A percentile compares a stretch with the other conserved stretches of the same genome.
Evolutionary conservation across 768 basidiomycete species (phyloP).

Genomic region (Fistulinella prunicolor): DNA sequence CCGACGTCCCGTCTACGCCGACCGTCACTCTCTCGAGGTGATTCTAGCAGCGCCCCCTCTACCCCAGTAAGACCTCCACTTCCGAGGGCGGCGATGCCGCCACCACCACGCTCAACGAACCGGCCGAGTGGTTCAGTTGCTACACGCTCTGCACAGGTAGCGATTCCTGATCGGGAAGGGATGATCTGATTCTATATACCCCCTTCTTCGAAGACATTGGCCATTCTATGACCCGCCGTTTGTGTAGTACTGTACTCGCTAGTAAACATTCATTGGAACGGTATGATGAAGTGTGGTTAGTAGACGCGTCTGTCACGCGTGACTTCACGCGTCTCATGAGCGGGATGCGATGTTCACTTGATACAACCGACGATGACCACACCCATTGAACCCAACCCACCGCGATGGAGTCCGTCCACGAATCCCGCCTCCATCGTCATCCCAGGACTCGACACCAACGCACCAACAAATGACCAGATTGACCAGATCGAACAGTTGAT

Average conservation of each 20-base stretch:
- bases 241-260: background rate
- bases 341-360: background rate
- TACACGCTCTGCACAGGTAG: constrained; percentile 47
- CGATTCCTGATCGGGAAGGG: constrained; percentile 55
- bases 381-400: constrained; percentile 57
- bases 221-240: too few species aligned
- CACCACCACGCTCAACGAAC: constrained; percentile 64
- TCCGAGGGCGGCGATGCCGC: constrained; percentile 45
- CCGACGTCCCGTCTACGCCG: constrained; percentile 28
- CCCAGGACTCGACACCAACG: constrained; percentile 68
- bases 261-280: too few species aligned
- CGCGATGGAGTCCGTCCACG: constrained; percentile 62
- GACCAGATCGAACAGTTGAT: constrained; percentile 96
- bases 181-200: too few species aligned
- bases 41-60: constrained; percentile 28
- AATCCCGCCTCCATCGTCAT: constrained; percentile 64
- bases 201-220: too few species aligned
- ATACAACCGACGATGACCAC: constrained; percentile 26
- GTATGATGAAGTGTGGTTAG: too few species aligned
- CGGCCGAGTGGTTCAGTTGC: constrained; percentile 52
- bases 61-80: constrained; percentile 22
- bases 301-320: constrained; percentile 25
- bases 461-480: constrained; percentile 75
- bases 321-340: constrained; percentile 15
- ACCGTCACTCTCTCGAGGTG: constrained; percentile 20